phyloP scores from a whole-genome alignment of 2,329 filamentous ascomycete genomes.

The Tolypocladium tundrense region DNA sequence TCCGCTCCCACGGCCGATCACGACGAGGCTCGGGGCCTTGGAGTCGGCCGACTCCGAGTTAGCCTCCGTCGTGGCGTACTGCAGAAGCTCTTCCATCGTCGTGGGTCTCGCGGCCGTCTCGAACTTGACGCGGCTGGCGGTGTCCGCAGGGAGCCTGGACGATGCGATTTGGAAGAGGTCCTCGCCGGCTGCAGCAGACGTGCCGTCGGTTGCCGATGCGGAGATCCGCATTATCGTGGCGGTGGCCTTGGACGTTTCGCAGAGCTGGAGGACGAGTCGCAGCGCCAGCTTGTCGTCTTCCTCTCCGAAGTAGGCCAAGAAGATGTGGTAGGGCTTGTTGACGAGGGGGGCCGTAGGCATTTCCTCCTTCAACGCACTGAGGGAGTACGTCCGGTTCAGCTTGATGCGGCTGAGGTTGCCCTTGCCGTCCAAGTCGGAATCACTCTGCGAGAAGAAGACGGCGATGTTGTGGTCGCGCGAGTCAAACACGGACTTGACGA shows the following conservation, averaged over 20 bases:
- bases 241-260: conserved; percentile 66
- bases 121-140: conserved; percentile 10
- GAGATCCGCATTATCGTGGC: conserved; percentile 53
- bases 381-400: conserved; percentile 44
- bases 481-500: conserved; percentile 59
- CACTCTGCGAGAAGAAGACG: conserved; percentile 63
- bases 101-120: conserved; percentile 6
- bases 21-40: conserved; percentile 9
- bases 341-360: conserved; percentile 45
- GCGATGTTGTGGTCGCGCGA: conserved; percentile 61
- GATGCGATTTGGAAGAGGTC: conserved; percentile 6
- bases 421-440: conserved; percentile 28
- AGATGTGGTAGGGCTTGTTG: conserved; percentile 70
- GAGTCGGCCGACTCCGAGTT: background rate
- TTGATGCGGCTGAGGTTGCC: conserved; percentile 20
- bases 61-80: conserved; percentile 7
- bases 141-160: conserved; percentile 3
- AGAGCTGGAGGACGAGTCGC: conserved; percentile 73
- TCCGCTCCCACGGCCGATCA: conserved; percentile 11
- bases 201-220: background rate
- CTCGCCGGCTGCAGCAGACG: conserved; percentile 1
- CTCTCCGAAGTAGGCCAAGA: conserved; percentile 79
- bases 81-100: conserved; percentile 13
- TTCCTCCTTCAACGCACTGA: conserved; percentile 46
- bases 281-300: conserved; percentile 73